These are phyloP conservation scores for Adansonia grandidieri DNA, from an alignment of 441 rosid species.

Conservation along the genomic window DNA sequence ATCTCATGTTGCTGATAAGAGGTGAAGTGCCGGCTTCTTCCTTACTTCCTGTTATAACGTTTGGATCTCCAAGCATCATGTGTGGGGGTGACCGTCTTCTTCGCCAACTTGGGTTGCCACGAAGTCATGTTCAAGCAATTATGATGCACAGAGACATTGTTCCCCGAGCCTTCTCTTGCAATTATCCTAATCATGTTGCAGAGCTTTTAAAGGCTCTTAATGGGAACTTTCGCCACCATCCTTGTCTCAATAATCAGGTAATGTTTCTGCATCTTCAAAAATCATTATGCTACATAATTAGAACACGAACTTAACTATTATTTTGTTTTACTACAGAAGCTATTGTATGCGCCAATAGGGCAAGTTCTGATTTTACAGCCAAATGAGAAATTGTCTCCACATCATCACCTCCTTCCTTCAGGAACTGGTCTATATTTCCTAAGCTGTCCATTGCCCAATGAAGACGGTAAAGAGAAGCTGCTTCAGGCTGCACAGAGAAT, in stretches of 20 bases:
- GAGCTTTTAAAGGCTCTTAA: slow-evolving; percentile 90
- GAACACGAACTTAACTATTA: not conserved
- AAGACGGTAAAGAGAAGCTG: slow-evolving; percentile 54
- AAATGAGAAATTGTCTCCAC: slow-evolving; percentile 84
- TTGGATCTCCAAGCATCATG: slow-evolving; percentile 88
- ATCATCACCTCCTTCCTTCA: slow-evolving; percentile 83
- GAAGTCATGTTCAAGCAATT: slow-evolving; percentile 76
- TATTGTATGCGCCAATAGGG: slow-evolving; percentile 91
- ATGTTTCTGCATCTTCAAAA: not conserved
- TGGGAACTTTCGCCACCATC: slow-evolving; percentile 78
- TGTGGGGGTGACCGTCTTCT: slow-evolving; percentile 92
- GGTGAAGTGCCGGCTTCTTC: slow-evolving; percentile 78
- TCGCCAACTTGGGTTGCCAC: slow-evolving; percentile 78
- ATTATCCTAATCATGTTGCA: slow-evolving; percentile 77
- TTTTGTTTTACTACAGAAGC: slow-evolving; percentile 53
- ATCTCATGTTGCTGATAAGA: slow-evolving; percentile 76
- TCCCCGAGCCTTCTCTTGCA: slow-evolving; percentile 94
- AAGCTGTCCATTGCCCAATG: slow-evolving; percentile 44
- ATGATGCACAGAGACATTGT: slow-evolving; percentile 90
- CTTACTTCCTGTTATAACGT: slow-evolving; percentile 84
- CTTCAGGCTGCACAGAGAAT: slow-evolving; percentile 60
- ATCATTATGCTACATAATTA: not conserved
- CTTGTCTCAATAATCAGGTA: slow-evolving; percentile 91
- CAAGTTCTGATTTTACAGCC: slow-evolving; percentile 92
- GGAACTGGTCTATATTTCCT: slow-evolving; percentile 81